Evolutionary conservation across 129 eudicot species (phyloP), one percentile per base, ranked within the genome.

Genomic region (Helianthus tuberosus): DNA sequence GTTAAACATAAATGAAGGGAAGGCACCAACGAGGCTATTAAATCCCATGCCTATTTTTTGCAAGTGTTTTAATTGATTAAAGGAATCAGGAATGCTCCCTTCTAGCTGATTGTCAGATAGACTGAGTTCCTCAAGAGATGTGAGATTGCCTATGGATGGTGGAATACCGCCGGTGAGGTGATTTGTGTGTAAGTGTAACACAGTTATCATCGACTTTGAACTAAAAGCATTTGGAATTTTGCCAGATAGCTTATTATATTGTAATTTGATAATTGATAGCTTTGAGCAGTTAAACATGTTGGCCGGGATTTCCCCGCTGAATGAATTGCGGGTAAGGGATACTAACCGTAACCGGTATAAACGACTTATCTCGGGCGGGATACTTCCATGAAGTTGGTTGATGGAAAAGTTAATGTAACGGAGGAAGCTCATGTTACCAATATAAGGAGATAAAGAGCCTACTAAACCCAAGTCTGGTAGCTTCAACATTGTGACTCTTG

Each of bases 71-170:
- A 82, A 49, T 35, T 25, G 20, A 8, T 32, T 53, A 8, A 64
- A 58, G 13, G 68, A 35, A 38, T 73, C 47, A 12, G 86, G 86
- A 60, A 82, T 77, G 52, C 49, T 73, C 60, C 81, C 81, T 58
- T 64, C 75, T 11, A 77, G 38, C 2, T 13, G 61, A 48, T n/a
- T n/a, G n/a, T n/a, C 50, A 14, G 75, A 6, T 4, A 60, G 11
- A 59, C 8, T 5, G 27, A 77, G 25, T 7, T 0, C 0, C 39
- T 69, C 57, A 2, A 77, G 63, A 11, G 70, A 47, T 27, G 81
- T 69, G 57, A 77, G 70, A 49, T 77, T 77, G 20, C 81, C 71
- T 48, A 77, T 48, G 54, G 53, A 69, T 1, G 76, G 71, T 35
- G 81, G 76, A 46, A 77, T 38, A 0, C 23, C 23, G 0, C 23